These are phyloP conservation scores for Voacanga thouarsii DNA, from an alignment of 257 asterid species.

Conservation along the genomic window DNA sequence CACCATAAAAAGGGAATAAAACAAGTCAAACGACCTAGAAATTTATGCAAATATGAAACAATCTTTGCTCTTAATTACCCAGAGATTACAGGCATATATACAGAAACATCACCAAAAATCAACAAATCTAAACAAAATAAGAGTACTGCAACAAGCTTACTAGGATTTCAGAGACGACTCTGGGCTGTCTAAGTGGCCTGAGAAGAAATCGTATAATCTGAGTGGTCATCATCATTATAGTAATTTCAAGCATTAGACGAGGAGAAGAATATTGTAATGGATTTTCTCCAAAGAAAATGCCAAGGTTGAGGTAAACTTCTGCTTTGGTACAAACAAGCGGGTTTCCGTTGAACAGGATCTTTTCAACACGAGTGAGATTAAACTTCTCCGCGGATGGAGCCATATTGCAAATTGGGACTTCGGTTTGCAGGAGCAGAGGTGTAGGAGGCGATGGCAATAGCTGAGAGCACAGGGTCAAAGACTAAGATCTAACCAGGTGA, in stretches of 20 bases:
- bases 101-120: background rate
- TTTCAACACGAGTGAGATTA: background rate
- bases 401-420: background rate
- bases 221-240: constrained; percentile 33
- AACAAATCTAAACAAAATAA: too few relatives aligned
- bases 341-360: background rate
- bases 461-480: background rate
- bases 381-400: background rate
- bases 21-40: background rate
- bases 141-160: constrained; percentile 40
- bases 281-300: constrained; percentile 75
- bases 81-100: background rate
- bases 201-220: constrained; percentile 46
- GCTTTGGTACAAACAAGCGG: constrained; percentile 33
- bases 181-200: constrained; percentile 75
- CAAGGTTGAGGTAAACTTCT: constrained; percentile 34
- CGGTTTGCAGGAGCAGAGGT: background rate
- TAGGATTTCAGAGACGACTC: constrained; percentile 55
- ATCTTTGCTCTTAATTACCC: background rate
- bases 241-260: constrained; percentile 40
- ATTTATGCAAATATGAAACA: background rate
- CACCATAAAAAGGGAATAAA: background rate
- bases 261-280: constrained; percentile 60
- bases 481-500: background rate
- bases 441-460: background rate